Conservation (phyloP, 495 filamentous ascomycete species). For the Hyaloscypha hepaticicola region DNA sequence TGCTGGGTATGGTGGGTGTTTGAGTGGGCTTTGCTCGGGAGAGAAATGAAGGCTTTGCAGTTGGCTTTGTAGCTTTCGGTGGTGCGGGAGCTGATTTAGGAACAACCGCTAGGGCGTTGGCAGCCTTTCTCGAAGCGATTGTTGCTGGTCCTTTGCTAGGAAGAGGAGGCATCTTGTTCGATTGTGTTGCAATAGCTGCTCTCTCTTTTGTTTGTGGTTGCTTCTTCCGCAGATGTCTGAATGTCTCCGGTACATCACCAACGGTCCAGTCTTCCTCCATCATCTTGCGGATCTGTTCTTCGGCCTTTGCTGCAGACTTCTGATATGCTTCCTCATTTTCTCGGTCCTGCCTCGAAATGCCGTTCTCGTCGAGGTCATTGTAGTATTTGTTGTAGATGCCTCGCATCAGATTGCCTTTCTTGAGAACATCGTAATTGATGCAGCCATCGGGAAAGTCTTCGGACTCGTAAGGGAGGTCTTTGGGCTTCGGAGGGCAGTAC, state of each 20-base stretch:
- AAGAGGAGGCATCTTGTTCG: slow-evolving; percentile 27
- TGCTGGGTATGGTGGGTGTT: slow-evolving; percentile 31
- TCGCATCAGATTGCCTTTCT: slow-evolving; percentile 62
- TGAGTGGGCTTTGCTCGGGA: slow-evolving; percentile 32
- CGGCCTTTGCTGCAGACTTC: slow-evolving; percentile 53
- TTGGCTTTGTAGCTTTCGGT: slow-evolving; percentile 31
- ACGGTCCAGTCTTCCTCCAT: slow-evolving; percentile 55
- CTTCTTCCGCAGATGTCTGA: slow-evolving; percentile 32
- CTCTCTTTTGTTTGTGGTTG: slow-evolving; percentile 32
- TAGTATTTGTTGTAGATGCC: slow-evolving; percentile 65
- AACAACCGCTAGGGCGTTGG: slow-evolving; percentile 39
- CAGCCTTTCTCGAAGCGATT: slow-evolving; percentile 40
- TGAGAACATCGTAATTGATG: slow-evolving; percentile 41
- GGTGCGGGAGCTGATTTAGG: slow-evolving; percentile 28
- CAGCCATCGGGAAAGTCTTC: slow-evolving; percentile 68
- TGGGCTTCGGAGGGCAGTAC: slow-evolving; percentile 43
- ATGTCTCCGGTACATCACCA: slow-evolving; percentile 38
- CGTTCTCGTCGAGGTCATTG: slow-evolving; percentile 64
- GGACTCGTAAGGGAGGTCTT: slow-evolving; percentile 71
- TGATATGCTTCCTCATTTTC: slow-evolving; percentile 56
- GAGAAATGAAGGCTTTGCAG: slow-evolving; percentile 24
- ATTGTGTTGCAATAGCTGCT: slow-evolving; percentile 23
- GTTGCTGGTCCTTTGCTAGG: slow-evolving; percentile 41
- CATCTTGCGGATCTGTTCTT: slow-evolving; percentile 56
- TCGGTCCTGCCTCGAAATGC: slow-evolving; percentile 61